phyloP scores from a whole-genome alignment of 192 early-diverging fungal genomes.

The Pilaira anomala region DNA sequence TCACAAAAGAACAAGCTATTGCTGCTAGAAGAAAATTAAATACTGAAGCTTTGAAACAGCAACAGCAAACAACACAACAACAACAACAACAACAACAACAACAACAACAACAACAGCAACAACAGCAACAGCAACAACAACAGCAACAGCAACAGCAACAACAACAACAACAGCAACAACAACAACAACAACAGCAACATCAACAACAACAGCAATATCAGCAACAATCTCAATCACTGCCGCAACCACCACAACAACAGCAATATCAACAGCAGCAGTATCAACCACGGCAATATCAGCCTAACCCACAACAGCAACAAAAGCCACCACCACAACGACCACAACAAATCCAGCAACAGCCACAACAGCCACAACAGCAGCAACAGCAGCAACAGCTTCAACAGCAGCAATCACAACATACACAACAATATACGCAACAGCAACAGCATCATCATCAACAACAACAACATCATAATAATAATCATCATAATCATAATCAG shows the following conservation, averaged over 20 bases:
- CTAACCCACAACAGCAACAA: neutral
- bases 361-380: neutral
- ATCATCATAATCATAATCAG: too few species aligned
- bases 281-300: neutral
- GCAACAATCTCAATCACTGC: neutral
- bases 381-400: neutral
- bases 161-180: neutral
- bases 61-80: neutral
- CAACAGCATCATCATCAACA: neutral
- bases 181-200: neutral
- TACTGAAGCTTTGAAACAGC: neutral
- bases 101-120: neutral
- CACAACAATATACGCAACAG: neutral
- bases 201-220: neutral
- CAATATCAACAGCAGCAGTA: neutral
- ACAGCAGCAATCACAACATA: neutral
- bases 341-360: neutral
- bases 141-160: neutral
- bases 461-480: too few species aligned
- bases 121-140: neutral
- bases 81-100: neutral
- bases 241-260: neutral
- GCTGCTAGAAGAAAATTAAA: constrained; percentile 4
- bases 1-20: constrained; percentile 29
- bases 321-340: neutral